Evolutionary conservation across 2,329 filamentous ascomycete species (phyloP), one percentile per base, ranked within the genome.

Genomic region (Aureobasidium namibiae): DNA sequence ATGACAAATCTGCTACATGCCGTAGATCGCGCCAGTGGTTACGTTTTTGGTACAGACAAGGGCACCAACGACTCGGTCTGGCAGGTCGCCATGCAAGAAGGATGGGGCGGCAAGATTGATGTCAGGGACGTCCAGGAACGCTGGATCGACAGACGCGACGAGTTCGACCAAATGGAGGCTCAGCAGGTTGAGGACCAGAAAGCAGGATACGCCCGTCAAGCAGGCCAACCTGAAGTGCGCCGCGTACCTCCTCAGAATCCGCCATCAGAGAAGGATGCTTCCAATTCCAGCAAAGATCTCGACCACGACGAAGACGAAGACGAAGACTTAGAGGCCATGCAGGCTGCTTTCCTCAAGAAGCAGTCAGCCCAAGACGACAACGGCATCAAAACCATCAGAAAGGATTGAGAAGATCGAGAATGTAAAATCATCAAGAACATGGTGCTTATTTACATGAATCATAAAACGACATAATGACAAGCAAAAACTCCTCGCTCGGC

Each of bases 1-100:
- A 96, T 99, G 91, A 95, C 95, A 84, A 86, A 89, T 66, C 78
- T 99, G 4, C 77, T 99, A 54, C 85, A 88, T 46, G 87, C 92
- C 0, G 92, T 99, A 68, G 94, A 99, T 72, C 83, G 94, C 42
- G 92, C 94, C 0, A 87, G 90, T 10, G 94, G 94, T 0, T 97
- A 97, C 74, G 88, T 91, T 0, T 96, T 99, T 75, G 92, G 92
- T 0, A 59, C 62, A 16, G 62, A 64, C 31, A 90, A 96, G 70
- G 92, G 91, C 1, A 90, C 91, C 46, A 96, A 97, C 66, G 92
- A 99, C 71, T 92, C 88, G 7, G 84, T 99, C n/a, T 99, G 94
- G 94, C 90, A 95, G 68, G 86, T 97, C 45, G 90, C 94, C 2
- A 95, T 97, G 84, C 84, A 91, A 60, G 82, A 86, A 63, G 81